Evolutionary conservation across 2,329 filamentous ascomycete genomes (phyloP), one percentile per base, ranked within the genome.

Genomic region (Colletotrichum costaricense): DNA sequence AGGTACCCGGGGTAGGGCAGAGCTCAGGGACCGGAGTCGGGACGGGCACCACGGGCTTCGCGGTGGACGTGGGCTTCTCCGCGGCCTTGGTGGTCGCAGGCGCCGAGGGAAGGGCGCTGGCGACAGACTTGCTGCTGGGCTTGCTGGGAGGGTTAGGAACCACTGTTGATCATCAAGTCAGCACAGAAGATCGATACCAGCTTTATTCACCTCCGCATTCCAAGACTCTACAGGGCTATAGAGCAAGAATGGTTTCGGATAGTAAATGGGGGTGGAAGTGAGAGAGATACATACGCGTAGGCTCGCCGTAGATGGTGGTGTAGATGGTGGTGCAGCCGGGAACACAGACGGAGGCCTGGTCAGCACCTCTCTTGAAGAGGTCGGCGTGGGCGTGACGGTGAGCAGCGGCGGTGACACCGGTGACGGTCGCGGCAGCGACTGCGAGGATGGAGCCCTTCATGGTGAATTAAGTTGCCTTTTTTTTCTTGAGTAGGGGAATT

Each of bases 401-500:
- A 78, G 86, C 84, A 76, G 81, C 83, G 76, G 89, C 90, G 78
- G 80, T 87, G 82, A 85, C 91, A 82, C 87, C 86, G 79, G 85
- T 87, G 77, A 89, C 83, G 80, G 86, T 90, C 83, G 87, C 92
- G 83, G 85, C 88, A 82, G 92, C 90, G 82, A 92, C 89, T 79
- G 90, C 89, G 78, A 94, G 83, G 80, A 93, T 82, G 80, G 88
- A 87, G 80, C 88, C 91, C 93, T 94, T 97, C 94, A 97, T 97
- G 55, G 81, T 93, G 86, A 78, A 71, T 78, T 82, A 78, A 78
- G 81, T 80, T 77, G 77, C 76, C 78, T 76, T 67, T 75, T 76
- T 42, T 42, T 42, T 42, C 38, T 42, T 42, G 38, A 42, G 38
- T 60, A 69, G 69, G 65, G 72, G 67, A 76, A 79, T 77, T 78